Evolutionary conservation across 108 stramenopile genomes (phyloP), one percentile per base, ranked within the genome.

Genomic region (Pseudonitzschia pungens): DNA sequence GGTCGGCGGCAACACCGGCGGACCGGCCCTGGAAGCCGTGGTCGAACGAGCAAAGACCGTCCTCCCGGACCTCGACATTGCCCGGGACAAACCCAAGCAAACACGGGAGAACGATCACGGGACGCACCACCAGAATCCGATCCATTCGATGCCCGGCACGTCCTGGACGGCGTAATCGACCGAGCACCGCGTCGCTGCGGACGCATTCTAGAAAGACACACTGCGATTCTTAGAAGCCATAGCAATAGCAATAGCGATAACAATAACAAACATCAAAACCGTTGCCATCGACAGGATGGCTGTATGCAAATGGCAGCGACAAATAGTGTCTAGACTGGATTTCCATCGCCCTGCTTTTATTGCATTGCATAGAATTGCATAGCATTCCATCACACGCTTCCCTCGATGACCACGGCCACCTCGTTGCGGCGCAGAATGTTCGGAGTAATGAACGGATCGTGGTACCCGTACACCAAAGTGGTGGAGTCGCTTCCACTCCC

Each of bases 1-100:
- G 56, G 83, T 92, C 51, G 91, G 91, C 24, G 91, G 89, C 27
- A 92, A 92, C 51, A 41, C 77, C 51, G 80, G 83, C 62, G 86
- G 89, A 69, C 67, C 0, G 16, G 74, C 70, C 42, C 75, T 87
- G 42, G 81, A 82, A 69, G 70, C 75, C 24, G 76, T 73, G 21
- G 50, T 87, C n/a, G 54, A 72, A 7, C 64, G 74, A 55, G 53
- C 88, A 15, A 58, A 82, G 66, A 29, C 26, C 26, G 59, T 76
- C 12, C 82, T 75, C 54, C 87, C 91, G n/a, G 56, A 75, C 10
- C 57, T 92, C 21, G 91, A 92, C 78, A 81, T 92, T 53, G 91
- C 91, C 18, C 82, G 88, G 65, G 91, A 92, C 59, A 84, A 85
- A 42, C 80, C 88, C 20, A 70, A 52, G 45, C 31, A 69, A 54